Evolutionary conservation across 257 asterid species (phyloP), one percentile per base, ranked within the genome.

Genomic region (Solanum dulcamara): DNA sequence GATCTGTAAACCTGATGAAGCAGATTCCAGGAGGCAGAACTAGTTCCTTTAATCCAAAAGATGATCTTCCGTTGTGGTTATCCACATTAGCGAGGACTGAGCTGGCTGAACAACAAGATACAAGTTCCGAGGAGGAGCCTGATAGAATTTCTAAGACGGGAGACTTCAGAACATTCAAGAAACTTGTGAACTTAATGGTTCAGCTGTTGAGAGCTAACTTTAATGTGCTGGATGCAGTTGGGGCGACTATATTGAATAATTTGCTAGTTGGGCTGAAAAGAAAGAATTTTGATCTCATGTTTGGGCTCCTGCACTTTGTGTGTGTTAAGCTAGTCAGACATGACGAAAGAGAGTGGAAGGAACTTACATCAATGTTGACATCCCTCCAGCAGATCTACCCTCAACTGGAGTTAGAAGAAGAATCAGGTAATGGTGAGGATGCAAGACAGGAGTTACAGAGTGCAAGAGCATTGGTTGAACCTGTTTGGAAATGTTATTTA

Each of bases 301-400:
- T 91, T 53, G 98, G 98, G 28, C 89, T 97, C 72, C 28, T 94
- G 85, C 96, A 84, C 84, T 97, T 94, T 86, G 92, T 97, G 35
- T 88, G 95, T 81, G 87, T 83, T 83, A 94, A 93, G 91, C 84
- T 94, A 72, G 91, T 93, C 33, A 77, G 88, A 64, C 81, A 84
- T 26, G 93, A 90, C 30, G 91, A 89, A 38, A 15, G 84, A 32
- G 89, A 92, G 72, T 91, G 94, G 97, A 83, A 85, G 87, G 90
- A 91, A 37, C 93, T 93, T 30, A 87, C 90, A 86, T 59, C 75
- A 68, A 94, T 93, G 94, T 64, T 87, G 89, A 87, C 85, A 37
- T 88, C 87, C 42, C 62, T 93, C 83, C 90, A 86, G 51, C 86
- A 87, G 87, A 37, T 95, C 7, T 92, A 92, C 83, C 80, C 87